Evolutionary conservation across 108 stramenopile genomes (phyloP).

Genomic region (Cyclotella sp.): DNA sequence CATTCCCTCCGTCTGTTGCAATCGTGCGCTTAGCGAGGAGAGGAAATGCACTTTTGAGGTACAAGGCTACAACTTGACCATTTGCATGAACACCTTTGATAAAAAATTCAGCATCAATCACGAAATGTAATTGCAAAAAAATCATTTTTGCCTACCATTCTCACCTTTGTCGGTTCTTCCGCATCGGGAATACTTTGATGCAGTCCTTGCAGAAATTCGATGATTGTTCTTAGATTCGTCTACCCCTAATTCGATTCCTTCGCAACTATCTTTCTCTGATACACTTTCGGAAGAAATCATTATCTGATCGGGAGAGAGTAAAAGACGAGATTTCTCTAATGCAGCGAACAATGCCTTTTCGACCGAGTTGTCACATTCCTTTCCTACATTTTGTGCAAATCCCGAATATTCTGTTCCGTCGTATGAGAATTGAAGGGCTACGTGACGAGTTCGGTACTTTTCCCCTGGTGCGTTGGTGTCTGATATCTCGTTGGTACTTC

Average conservation of each 20-base stretch:
- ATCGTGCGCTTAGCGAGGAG: slow-evolving; percentile 48
- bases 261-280: background rate
- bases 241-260: background rate
- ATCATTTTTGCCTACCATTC: background rate
- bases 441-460: slow-evolving; percentile 66
- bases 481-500: background rate
- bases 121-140: background rate
- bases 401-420: slow-evolving; percentile 88
- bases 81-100: slow-evolving; percentile 69
- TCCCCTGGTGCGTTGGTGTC: background rate
- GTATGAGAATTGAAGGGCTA: slow-evolving; percentile 90
- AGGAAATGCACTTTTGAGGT: slow-evolving; percentile 81
- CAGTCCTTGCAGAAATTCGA: slow-evolving; percentile 19
- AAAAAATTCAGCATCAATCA: background rate
- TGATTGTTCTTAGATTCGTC: background rate
- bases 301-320: slow-evolving; percentile 55
- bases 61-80: slow-evolving; percentile 94
- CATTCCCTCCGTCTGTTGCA: slow-evolving; percentile 21
- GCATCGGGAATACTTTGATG: slow-evolving; percentile 89
- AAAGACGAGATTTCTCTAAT: slow-evolving; percentile 71
- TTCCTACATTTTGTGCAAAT: slow-evolving; percentile 82
- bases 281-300: slow-evolving; percentile 9
- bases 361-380: slow-evolving; percentile 76
- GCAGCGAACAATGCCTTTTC: slow-evolving; percentile 90
- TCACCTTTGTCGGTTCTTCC: slow-evolving; percentile 97